Evolutionary conservation across 495 filamentous ascomycete species (phyloP), one percentile per base, ranked within the genome.

Genomic region (Daldinia caldariorum): DNA sequence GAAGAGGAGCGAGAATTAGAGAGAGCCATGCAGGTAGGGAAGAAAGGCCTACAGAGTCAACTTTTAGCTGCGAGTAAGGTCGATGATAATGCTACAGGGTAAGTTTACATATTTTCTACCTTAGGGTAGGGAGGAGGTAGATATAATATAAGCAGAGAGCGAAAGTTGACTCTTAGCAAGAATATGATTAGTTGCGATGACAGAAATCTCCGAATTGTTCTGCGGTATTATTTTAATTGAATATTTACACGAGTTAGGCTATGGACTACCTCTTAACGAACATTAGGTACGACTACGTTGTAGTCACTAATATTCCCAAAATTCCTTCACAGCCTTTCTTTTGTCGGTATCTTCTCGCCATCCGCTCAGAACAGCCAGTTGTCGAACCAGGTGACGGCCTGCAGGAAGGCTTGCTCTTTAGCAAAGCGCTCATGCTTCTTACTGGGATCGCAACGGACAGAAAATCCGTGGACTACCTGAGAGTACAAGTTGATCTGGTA

Each of bases 401-500:
- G 92, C 60, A 84, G 74, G 75, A 95, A 95, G 29, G 93, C 93
- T 81, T 90, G 87, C 83, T 97, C 92, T 85, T 94, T 94, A 54
- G 92, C 90, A 67, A 84, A 95, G 83, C 89, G 92, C 77, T 86
- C 78, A 45, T 79, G 58, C 75, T 85, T 87, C 60, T 89, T 83
- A 69, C 67, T 85, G 43, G 86, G 67, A 72, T 95, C 91, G 39
- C 83, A 80, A 34, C 92, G 85, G 26, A 94, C 89, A n/a, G 89
- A 82, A 71, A 96, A 97, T 7, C 94, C 94, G 77, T 97, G 94
- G 22, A 73, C 71, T 51, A 95, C 91, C 54, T 88, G 89, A 20
- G 89, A 87, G 84, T 86, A 95, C 50, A 97, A 79, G 78, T 87
- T 92, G 77, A 97, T 91, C 81, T 97, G 92, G 79, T 91, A 97